Evolutionary conservation across 208 protist genomes (phyloP), one percentile per base, ranked within the genome.

Genomic region (Trypanosoma melophagium): DNA sequence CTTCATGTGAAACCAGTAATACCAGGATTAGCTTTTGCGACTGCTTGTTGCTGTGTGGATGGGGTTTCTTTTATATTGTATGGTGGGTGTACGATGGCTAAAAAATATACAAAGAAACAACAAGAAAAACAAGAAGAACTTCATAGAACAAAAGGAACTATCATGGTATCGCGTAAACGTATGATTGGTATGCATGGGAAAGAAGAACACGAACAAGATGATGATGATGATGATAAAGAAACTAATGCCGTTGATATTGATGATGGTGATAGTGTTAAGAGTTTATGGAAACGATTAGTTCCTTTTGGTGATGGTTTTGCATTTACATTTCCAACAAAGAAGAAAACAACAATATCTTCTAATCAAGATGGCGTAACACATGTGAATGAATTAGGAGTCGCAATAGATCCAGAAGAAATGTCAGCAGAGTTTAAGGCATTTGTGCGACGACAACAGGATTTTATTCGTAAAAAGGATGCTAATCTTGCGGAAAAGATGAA

Each of bases 391-490:
- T 71, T 87, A 3, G 87, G 84, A 10, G 73, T 90, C 3, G 80
- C 83, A 58, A 69, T 87, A 10, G 86, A 87, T 69, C 75, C 79
- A 16, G 81, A 84, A 41, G 88, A 93, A 66, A 55, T 94, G 58
- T 80, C 87, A 19, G 73, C 78, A 60, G 70, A 85, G 66, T 93
- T 96, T 77, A 81, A 87, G 64, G 69, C 84, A 10, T 96, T 96
- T 69, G 80, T 96, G 44, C 83, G 79, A 7, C 83, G 88, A 0
- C 90, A 96, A 66, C 83, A 93, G 19, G 87, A 96, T 70, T 96
- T 96, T 65, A 21, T 96, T 25, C 82, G 80, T 57, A 92, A 91
- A 71, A 94, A 89, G 55, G 76, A 86, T 45, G 79, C 77, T n/a
- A 66, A 64, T 0, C 49, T 59, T 4, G 44, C 38, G 4, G 67